Conservation (phyloP, 352 stramenopile genomes). For the Phytophthora europaea region DNA sequence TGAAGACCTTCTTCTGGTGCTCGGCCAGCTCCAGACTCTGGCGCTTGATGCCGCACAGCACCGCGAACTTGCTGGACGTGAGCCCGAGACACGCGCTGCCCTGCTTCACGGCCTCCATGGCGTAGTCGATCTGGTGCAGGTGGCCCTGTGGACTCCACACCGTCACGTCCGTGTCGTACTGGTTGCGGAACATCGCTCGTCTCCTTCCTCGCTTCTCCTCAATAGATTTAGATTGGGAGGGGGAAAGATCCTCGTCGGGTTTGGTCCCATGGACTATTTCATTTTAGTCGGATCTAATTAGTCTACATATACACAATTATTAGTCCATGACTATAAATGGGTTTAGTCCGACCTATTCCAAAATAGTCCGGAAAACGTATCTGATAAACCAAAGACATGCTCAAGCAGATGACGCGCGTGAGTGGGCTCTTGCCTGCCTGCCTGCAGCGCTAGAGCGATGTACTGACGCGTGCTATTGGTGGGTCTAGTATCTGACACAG, state of each 20-base stretch:
- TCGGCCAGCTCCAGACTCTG: slow-evolving; percentile 92
- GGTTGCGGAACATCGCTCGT: slow-evolving; percentile 97
- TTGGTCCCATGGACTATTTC: background rate
- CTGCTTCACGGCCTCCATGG: slow-evolving; percentile 97
- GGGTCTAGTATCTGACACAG: slow-evolving; percentile 71
- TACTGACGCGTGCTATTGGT: background rate
- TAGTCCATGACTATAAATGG: background rate
- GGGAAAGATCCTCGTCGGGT: slow-evolving; percentile 10
- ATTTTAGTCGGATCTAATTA: background rate
- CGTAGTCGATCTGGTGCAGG: slow-evolving; percentile 99
- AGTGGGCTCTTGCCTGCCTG: background rate
- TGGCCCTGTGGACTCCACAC: slow-evolving; percentile 99
- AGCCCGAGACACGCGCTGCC: slow-evolving; percentile 97
- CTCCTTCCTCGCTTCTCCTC: background rate
- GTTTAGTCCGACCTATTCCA: too few relatives aligned
- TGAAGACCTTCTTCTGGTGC: slow-evolving; percentile 99
- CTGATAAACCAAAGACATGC: background rate
- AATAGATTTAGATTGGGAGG: slow-evolving; percentile 11
- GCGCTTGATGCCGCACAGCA: slow-evolving; percentile 92
- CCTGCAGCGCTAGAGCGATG: background rate
- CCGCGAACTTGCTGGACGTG: slow-evolving; percentile 94
- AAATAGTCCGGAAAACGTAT: background rate
- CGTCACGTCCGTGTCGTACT: slow-evolving; percentile 99
- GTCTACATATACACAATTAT: too few relatives aligned
- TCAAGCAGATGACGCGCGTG: background rate